Evolutionary conservation across 768 basidiomycete species (phyloP).

Genomic region (Sutorius australiensis): DNA sequence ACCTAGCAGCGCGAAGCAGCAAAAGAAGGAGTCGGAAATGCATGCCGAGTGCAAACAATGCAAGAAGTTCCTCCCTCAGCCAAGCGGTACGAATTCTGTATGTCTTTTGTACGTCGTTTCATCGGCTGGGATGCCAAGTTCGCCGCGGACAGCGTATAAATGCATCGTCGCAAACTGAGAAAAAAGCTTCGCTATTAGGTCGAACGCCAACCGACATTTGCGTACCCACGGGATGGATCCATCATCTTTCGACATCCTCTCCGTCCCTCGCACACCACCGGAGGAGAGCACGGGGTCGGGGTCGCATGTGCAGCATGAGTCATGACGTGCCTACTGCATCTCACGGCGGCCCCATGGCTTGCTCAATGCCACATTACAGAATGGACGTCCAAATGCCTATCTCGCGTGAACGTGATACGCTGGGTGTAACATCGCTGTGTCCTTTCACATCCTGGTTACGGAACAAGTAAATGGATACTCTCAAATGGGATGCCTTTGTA

Average conservation of each 20-base stretch:
- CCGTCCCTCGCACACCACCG: slow-evolving; percentile 17
- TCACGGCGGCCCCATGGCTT: background rate
- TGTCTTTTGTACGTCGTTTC: slow-evolving; percentile 14
- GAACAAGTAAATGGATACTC: background rate
- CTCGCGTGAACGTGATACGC: too few species aligned
- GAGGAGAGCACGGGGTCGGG: too few species aligned
- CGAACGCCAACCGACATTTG: slow-evolving; percentile 76
- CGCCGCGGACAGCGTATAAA: slow-evolving; percentile 20
- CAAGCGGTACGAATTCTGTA: slow-evolving; percentile 57
- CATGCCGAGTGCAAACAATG: slow-evolving; percentile 46
- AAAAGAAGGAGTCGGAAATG: slow-evolving; percentile 47
- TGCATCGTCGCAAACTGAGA: slow-evolving; percentile 61
- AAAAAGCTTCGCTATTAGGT: slow-evolving; percentile 72
- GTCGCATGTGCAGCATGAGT: too few species aligned
- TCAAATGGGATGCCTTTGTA: background rate
- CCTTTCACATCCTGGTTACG: background rate
- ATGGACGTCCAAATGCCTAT: too few species aligned
- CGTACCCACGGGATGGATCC: slow-evolving; percentile 63
- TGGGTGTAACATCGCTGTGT: background rate
- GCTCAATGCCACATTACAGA: too few species aligned
- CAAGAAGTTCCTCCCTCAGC: slow-evolving; percentile 45
- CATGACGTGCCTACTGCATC: background rate
- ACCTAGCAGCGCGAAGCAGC: slow-evolving; percentile 7
- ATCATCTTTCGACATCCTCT: slow-evolving; percentile 16
- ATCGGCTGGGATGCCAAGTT: slow-evolving; percentile 5